Base-by-base conservation (phyloP, 2,329 filamentous ascomycete species). In the Penicillium sclerotiorum region DNA sequence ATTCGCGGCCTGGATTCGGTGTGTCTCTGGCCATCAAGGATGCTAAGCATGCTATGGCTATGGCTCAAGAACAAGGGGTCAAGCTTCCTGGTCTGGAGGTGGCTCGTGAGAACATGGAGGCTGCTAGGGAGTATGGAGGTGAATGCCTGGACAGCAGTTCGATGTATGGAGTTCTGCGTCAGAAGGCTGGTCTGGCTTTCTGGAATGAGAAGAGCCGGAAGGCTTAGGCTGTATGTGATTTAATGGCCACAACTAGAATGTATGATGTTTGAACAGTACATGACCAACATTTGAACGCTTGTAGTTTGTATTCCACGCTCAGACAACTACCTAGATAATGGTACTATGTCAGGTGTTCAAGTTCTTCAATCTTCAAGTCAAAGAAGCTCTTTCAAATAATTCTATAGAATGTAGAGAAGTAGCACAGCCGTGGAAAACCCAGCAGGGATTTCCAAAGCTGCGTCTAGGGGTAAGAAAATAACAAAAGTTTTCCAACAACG, bases 1-100 rank as follows among this genome's bases (percentile, higher is more conserved):
- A 65, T 39, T 64, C 66, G 2, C 65, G 64, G 18, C 69, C 69
- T 22, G 69, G 69, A 8, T 72, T 71, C 27, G 66, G 67, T 12
- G 68, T 72, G 8, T 70, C 68, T 1, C 50, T 70, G 15, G 66
- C 69, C 13, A 72, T 72, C 50, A 72, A 71, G 45, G 69, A 72
- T 52, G 68, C 69, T 8, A 63, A 61, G 11, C 68, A 71, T 49
- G 69, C 69, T 1, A 56, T 68, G 47, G 45, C 57, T 2, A 69
- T 72, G 51, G 68, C 68, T 1, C 47, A 63, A 45, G 61, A 68
- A 9, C 58, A 62, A 11, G 58, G 60, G 3, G 66, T 69, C 28
- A 48, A 67, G 21, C 58, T 72, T 35, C 69, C 69, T n/a, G 64
- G 60, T 7, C 54, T 72, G 22, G 50, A 65, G 45, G 23, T 72